Evolutionary conservation across 306 rosid genomes (phyloP).

Genomic region (Quercus agrifolia): DNA sequence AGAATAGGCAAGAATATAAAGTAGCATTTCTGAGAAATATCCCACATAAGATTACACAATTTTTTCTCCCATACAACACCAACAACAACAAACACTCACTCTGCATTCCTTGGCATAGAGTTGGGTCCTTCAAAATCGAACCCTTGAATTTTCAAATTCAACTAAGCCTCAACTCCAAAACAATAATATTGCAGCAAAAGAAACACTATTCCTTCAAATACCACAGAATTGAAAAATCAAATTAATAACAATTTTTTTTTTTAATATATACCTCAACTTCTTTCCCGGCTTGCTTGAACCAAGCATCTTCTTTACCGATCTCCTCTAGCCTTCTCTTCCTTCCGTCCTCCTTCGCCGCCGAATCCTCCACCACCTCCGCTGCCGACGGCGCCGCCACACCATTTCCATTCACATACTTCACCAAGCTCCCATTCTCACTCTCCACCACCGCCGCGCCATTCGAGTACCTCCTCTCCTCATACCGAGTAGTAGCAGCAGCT

Average conservation of each 20-base stretch:
- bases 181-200: not conserved
- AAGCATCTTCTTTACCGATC: conserved; percentile 92
- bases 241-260: conserved; percentile 10
- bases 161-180: not conserved
- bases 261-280: conserved; percentile 45
- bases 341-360: conserved; percentile 57
- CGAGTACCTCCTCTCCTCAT: conserved; percentile 31
- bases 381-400: conserved; percentile 43
- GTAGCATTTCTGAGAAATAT: not conserved
- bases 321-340: conserved; percentile 93
- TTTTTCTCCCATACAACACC: not conserved
- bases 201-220: not conserved
- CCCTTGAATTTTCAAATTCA: not conserved
- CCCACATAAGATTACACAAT: not conserved
- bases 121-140: not conserved
- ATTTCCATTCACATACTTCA: conserved; percentile 66
- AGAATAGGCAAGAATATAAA: not conserved
- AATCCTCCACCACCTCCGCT: conserved; percentile 34
- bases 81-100: not conserved
- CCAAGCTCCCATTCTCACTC: conserved; percentile 48
- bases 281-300: conserved; percentile 61
- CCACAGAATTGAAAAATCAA: not conserved
- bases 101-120: not conserved
- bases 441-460: conserved; percentile 48
- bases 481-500: conserved; percentile 36